Evolutionary conservation across 306 rosid species (phyloP), one percentile per base, ranked within the genome.

Genomic region (Pyrus bretschneideri): DNA sequence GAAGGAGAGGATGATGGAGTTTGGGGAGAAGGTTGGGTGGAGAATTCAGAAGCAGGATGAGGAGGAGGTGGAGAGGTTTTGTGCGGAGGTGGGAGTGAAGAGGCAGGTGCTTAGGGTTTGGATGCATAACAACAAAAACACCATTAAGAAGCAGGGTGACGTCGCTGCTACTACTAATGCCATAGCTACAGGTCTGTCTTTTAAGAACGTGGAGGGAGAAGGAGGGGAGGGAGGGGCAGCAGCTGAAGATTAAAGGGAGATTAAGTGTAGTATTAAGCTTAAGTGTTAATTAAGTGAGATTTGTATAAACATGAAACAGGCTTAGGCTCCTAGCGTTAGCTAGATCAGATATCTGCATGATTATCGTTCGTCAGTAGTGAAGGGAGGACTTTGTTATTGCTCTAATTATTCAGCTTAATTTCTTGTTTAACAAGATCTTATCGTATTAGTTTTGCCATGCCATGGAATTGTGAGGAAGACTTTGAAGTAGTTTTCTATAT

Each of bases 51-150:
- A 86, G 77, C 88, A 86, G 42, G 84, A 86, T 23, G 88, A 86
- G 72, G 82, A 81, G 11, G 86, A 78, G 17, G 86, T 86, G 13
- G 90, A 76, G 67, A 76, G 76, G 81, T 76, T 86, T 57, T 86
- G 90, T 29, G 67, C 76, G 6, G 90, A 86, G 72, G 79, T 86
- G 33, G 90, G 90, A 22, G 82, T 86, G 31, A 81, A 54, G 76
- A 76, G 90, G 27, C 88, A 76, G 73, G 90, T 86, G 15, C 82
- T 86, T 5, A 86, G 85, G 68, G 90, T 86, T 19, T 86, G 90
- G 90, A 86, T 86, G 90, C 90, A 86, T 22, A 86, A 86, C 54
- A 86, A 86, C 82, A 86, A 86, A 78, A 84, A 77, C 72, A 40
- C 69, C 10, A 65, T 76, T 69, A 84, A 69, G 78, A 77, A 73